Evolutionary conservation across 768 basidiomycete species (phyloP), one percentile per base, ranked within the genome.

Genomic region (Leucocoprinus birnbaumii): DNA sequence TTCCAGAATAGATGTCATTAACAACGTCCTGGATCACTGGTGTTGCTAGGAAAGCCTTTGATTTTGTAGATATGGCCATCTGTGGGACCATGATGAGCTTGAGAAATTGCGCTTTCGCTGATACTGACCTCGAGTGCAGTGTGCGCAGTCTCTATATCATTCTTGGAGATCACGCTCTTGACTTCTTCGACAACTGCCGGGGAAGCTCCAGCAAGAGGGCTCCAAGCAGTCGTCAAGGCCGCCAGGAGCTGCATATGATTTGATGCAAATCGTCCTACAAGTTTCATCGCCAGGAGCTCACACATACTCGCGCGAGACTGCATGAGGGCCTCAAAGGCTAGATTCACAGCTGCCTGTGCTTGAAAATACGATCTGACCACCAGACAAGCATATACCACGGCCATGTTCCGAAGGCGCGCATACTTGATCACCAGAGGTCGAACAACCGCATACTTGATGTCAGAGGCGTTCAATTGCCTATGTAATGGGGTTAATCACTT

Each of bases 251-350:
- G 83, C n/a, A 94, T 79, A 64, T 89, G 80, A 61, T 85, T 82
- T 3, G 80, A 79, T 1, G 89, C 85, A 63, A 90, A 94, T 27
- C 79, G 78, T 19, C 79, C 82, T 10, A 94, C 76, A 21, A 95
- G 80, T 64, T 97, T 97, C 75, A 92, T 84, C 8, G 95, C 93
- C 18, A 97, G 69, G 14, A 97, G 82, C 66, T 97, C 93, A 69
- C 92, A 95, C 9, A 95, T 77, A 26, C 78, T 85, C 3, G 93
- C 94, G 40, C 77, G 71, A 26, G 77, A 73, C 7, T 74, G 68
- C 74, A 89, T 87, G 52, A 97, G 77, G 14, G 80, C 83, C 8
- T 91, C 80, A 70, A 86, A 87, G 13, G 91, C 90, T 44, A 97
- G 76, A 61, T 94, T 85, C 2, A 77, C 74, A 22, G 83, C 83